Evolutionary conservation across 495 filamentous ascomycete species (phyloP), one percentile per base, ranked within the genome.

Genomic region (Aspergillus diversus): DNA sequence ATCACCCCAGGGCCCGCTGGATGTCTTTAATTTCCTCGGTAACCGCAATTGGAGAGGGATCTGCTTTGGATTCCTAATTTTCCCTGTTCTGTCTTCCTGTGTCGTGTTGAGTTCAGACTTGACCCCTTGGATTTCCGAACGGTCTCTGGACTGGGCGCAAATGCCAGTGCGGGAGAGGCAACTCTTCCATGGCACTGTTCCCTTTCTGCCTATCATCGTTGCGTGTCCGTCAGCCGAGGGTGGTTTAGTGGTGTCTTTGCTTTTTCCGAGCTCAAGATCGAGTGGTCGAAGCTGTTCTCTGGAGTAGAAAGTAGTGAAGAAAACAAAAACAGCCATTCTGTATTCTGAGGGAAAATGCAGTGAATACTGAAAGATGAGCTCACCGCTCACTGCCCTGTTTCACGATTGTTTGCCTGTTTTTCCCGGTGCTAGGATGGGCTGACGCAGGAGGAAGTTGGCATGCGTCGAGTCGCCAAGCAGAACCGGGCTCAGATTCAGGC

Each of bases 21-120:
- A 8, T 17, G 27, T 54, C 51, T 60, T 37, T 54, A 53, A 57
- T 57, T 61, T 53, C 42, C 35, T 59, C 27, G 48, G 55, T 50
- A 50, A 50, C 53, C 55, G 49, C 50, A 53, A 61, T 32, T 62
- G 31, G 54, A 37, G 34, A 33, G 33, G 54, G 63, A 51, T 61
- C 63, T 47, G 34, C 58, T 43, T 34, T 11, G 16, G 46, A 37
- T 57, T 54, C 43, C 39, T 47, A 37, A 27, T 27, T 31, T 43
- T 53, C 9, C 16, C 27, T 57, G 31, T 42, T 52, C 35, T 16
- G 49, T 16, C 4, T 7, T 54, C 48, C 32, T 2, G 27, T 27
- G 17, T 5, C 13, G 35, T 13, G 5, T 33, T 16, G 32, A 21
- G 46, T 42, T 37, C 32, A 33, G 46, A 49, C 13, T 17, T 17